These are phyloP conservation scores for Moniliophthora roreri DNA, from an alignment of 1,284 basidiomycete species.

Conservation along the genomic window DNA sequence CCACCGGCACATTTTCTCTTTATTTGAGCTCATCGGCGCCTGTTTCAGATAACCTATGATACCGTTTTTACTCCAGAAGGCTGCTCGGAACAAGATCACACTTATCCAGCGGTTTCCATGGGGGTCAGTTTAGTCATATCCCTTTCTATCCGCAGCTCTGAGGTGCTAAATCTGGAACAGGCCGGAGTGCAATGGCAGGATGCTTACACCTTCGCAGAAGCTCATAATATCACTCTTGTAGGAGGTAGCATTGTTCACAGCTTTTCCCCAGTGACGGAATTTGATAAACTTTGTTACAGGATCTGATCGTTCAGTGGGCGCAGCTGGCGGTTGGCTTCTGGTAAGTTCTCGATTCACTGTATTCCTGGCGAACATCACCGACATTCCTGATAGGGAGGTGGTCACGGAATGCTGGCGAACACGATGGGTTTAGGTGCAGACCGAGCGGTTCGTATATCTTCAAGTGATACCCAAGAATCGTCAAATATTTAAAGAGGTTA, in stretches of 20 bases:
- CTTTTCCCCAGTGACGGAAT: background rate
- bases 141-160: background rate
- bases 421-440: conserved; percentile 39
- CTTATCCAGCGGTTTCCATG: conserved; percentile 32
- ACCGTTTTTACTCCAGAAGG: conserved; percentile 33
- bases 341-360: conserved; percentile 13
- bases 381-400: conserved; percentile 40
- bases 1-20: background rate
- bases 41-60: conserved; percentile 30
- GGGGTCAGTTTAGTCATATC: conserved; percentile 26
- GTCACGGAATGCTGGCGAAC: conserved; percentile 41
- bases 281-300: conserved; percentile 34
- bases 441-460: conserved; percentile 31
- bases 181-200: conserved; percentile 41
- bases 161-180: conserved; percentile 18
- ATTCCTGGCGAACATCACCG: background rate
- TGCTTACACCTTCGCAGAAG: conserved; percentile 38
- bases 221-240: conserved; percentile 38
- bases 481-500: background rate
- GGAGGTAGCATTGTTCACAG: conserved; percentile 22
- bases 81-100: conserved; percentile 22
- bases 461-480: background rate
- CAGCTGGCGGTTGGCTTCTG: conserved; percentile 29
- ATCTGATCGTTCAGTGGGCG: conserved; percentile 28
- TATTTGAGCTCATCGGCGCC: background rate